Evolutionary conservation across 2,329 filamentous ascomycete species (phyloP), one percentile per base, ranked within the genome.

Genomic region (Beauveria rudraprayagi): DNA sequence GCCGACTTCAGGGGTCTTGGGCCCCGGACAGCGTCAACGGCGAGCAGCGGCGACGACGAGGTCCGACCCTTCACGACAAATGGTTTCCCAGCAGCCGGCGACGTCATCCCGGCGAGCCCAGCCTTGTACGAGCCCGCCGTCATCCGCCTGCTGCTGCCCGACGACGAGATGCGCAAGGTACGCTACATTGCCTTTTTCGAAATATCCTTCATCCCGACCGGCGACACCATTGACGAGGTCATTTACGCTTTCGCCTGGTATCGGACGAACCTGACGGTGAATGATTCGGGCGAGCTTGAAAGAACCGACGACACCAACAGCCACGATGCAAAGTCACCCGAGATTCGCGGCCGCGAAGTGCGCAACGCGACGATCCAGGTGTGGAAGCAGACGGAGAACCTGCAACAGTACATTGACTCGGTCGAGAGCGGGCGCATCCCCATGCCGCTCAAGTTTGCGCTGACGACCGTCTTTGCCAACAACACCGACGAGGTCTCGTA

Each of bases 331-430:
- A 22, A 11, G 26, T n/a, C 44, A 22, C 56, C 44, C 30, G 46
- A 37, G 30, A 30, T 51, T 24, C 17, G 41, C 14, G 28, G 44
- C 46, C 14, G 56, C 56, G 56, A 58, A 46, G 46, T 58, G 44
- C 56, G 56, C 56, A 58, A 58, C 34, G 56, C 56, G 7, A 58
- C 56, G 22, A 9, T 58, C 46, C 56, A 58, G 56, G 46, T 58
- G 5, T 58, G 56, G 56, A 46, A 34, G 22, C 56, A 58, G 46
- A 34, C 24, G 19, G 30, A 41, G 5, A 10, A 30, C 30, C 34
- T 58, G 46, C 16, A 26, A 11, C 16, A 34, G 30, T 58, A 58
- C 46, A 19, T 58, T 11, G 30, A 40, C 46, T 22, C 30, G n/a
- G 22, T 51, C 44, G 22, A n/a, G 46, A 7, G 10, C 34, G 22